phyloP scores from a whole-genome alignment of 148 eudicot species.

The Suaeda aralocaspica region DNA sequence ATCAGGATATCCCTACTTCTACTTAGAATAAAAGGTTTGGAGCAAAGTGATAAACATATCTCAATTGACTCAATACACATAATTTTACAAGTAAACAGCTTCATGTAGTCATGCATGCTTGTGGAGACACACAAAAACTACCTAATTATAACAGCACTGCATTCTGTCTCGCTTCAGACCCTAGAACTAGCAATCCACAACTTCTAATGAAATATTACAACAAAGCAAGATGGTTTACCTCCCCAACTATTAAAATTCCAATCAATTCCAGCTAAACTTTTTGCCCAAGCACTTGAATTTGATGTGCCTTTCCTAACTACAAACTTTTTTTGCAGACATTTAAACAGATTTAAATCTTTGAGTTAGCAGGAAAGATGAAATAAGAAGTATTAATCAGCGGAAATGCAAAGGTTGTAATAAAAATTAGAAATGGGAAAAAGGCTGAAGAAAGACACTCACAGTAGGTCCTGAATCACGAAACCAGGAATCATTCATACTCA shows the following conservation, averaged over 20 bases:
- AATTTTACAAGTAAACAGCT: too few relatives aligned
- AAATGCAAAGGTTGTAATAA: not conserved
- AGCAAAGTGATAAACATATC: too few relatives aligned
- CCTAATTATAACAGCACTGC: not conserved
- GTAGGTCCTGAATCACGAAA: conserved; percentile 94
- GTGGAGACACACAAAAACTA: not conserved
- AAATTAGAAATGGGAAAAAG: not conserved
- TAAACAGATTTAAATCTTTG: not conserved
- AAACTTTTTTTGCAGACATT: conserved; percentile 41
- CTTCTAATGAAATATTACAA: not conserved
- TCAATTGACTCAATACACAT: too few relatives aligned
- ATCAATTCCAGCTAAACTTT: conserved; percentile 73
- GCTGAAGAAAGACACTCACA: conserved; percentile 40
- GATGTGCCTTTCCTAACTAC: conserved; percentile 45
- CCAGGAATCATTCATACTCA: conserved; percentile 98
- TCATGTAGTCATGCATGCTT: not conserved
- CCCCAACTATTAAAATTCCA: conserved; percentile 98
- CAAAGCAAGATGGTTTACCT: conserved; percentile 42
- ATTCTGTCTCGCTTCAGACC: not conserved
- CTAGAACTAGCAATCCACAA: not conserved
- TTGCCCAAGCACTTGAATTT: conserved; percentile 24
- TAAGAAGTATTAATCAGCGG: too few relatives aligned
- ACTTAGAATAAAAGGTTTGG: not conserved
- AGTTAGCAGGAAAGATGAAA: not conserved
- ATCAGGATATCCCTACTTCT: not conserved